Evolutionary conservation across 345 rosid species (phyloP).

Genomic region (Ailanthus altissimus): DNA sequence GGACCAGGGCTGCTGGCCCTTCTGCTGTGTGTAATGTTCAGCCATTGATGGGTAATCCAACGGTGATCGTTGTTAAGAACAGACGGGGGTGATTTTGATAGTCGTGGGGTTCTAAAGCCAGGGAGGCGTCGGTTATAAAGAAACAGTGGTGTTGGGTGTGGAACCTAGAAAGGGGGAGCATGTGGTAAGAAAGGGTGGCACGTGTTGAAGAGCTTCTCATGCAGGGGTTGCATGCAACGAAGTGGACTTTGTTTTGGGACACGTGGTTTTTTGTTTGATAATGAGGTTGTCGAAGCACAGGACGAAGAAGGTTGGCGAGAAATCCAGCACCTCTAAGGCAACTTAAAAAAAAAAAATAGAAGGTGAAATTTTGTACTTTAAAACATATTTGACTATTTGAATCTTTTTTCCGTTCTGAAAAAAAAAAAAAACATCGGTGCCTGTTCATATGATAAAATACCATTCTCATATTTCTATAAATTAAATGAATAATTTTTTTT

Average conservation of each 20-base stretch:
- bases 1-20: constrained; percentile 38
- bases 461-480: too few species aligned
- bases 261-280: constrained; percentile 36
- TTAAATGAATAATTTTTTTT: too few species aligned
- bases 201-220: constrained; percentile 49
- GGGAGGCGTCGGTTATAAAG: constrained; percentile 22
- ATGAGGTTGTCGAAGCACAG: constrained; percentile 8
- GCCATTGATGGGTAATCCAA: constrained; percentile 39
- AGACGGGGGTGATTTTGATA: not conserved
- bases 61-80: not conserved
- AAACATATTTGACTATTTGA: too few species aligned
- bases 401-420: too few species aligned
- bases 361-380: too few species aligned
- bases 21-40: constrained; percentile 28
- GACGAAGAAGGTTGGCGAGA: not conserved
- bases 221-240: constrained; percentile 48
- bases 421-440: too few species aligned
- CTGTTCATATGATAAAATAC: not conserved
- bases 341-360: too few species aligned
- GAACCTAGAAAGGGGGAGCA: constrained; percentile 19
- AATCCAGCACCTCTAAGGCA: not conserved
- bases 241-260: constrained; percentile 29
- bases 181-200: constrained; percentile 30
- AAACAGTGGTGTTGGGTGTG: not conserved
- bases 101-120: not conserved